Evolutionary conservation across 192 early-diverging fungal species (phyloP), one percentile per base, ranked within the genome.

Genomic region (Coemansia sp.): DNA sequence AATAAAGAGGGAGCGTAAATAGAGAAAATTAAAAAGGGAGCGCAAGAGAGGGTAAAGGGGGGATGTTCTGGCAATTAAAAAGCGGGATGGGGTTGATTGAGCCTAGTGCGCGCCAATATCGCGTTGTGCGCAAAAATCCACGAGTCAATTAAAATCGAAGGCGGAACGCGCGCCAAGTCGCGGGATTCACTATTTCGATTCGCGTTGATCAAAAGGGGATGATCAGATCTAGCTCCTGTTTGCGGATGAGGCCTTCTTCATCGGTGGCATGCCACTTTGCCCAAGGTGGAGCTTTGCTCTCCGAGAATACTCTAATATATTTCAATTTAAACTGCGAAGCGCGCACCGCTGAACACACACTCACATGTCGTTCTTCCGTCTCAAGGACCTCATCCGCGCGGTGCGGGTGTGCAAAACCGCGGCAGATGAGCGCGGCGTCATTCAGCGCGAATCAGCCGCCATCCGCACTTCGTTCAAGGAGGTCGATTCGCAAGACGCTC

Each of bases 391-490:
- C 74, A 99, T 99, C 87, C 97, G 98, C 79, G 89, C 89, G 17
- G 95, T 99, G 60, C 91, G 98, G 54, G 89, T 94, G 64, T 97
- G 96, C 79, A 99, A 98, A 73, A 99, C 98, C 19, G 94, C 95
- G 41, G 95, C 98, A 31, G 98, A 98, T 77, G 98, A 99, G 81
- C 89, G 98, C 64, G 93, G 93, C 17, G 98, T 99, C 41, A 97
- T 99, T 74, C 92, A 94, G 64, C 92, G 93, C 74, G 98, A 99
- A 83, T 93, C 91, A 34, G 98, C 98, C 6, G 89, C 87, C 63
- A 96, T 99, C 74, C 89, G 98, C 68, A 98, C 98, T 16, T 90
- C 94, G 21, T 98, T 99, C 87, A 97, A 93, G 78, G 93, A 98
- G 64, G 97, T 96, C 71, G 93, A 95, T 79, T 72, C 79, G 62